A percentile compares a stretch with the other conserved stretches of the same genome.
phyloP scores from a whole-genome alignment of 768 basidiomycete genomes.

The Gautieria morchelliformis region DNA sequence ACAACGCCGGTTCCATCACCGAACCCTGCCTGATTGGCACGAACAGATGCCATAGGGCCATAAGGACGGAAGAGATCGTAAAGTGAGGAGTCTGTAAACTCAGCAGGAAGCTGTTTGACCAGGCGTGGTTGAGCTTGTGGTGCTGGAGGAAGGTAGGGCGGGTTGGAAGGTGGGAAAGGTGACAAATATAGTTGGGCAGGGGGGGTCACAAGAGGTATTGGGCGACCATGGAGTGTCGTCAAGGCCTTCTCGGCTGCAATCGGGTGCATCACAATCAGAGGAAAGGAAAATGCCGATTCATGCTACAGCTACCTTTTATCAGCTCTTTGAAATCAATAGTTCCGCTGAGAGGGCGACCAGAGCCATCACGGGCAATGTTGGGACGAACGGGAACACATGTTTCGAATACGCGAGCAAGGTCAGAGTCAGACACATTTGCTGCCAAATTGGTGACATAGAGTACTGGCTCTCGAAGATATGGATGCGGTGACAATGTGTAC shows the following conservation, averaged over 20 bases:
- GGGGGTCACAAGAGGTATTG: slow-evolving; percentile 53
- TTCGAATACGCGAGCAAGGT: slow-evolving; percentile 63
- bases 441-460: slow-evolving; percentile 76
- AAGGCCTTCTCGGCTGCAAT: slow-evolving; percentile 61
- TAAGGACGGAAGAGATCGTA: slow-evolving; percentile 81
- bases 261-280: not conserved
- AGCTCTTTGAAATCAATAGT: slow-evolving; percentile 49
- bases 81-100: slow-evolving; percentile 58
- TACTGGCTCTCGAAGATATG: slow-evolving; percentile 76
- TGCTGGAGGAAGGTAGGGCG: slow-evolving; percentile 58
- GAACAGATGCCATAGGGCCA: slow-evolving; percentile 74
- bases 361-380: not conserved
- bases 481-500: slow-evolving; percentile 19
- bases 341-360: not conserved
- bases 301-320: slow-evolving; percentile 30
- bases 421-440: slow-evolving; percentile 63
- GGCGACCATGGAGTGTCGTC: slow-evolving; percentile 70
- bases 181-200: slow-evolving; percentile 39
- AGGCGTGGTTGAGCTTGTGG: slow-evolving; percentile 62
- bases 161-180: slow-evolving; percentile 73
- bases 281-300: slow-evolving; percentile 10
- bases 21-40: slow-evolving; percentile 57
- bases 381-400: slow-evolving; percentile 42
- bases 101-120: slow-evolving; percentile 72
- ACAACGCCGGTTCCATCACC: slow-evolving; percentile 70